Conservation (phyloP, 495 filamentous ascomycete species). For the Penicillium dipodomyicola region DNA sequence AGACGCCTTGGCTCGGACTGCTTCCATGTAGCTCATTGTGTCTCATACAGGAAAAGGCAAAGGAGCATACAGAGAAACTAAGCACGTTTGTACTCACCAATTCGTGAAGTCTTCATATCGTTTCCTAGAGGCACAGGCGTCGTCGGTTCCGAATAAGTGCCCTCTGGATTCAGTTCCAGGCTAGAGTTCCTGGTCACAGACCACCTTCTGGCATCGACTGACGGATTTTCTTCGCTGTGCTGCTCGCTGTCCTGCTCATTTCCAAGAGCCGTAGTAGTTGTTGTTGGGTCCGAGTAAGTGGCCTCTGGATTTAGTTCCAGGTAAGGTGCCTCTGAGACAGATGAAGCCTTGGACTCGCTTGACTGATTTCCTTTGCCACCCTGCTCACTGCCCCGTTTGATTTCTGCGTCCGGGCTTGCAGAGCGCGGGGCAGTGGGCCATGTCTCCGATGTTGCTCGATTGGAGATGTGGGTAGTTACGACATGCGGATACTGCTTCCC, state of each 20-base stretch:
- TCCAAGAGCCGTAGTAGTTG: not conserved
- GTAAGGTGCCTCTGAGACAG: not conserved
- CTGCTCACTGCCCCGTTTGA: not conserved
- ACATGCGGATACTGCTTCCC: not conserved
- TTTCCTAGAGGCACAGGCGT: not conserved
- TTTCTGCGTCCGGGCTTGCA: not conserved
- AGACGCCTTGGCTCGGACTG: not conserved
- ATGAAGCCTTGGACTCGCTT: not conserved
- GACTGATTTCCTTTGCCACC: not conserved
- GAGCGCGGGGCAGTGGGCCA: slow-evolving; percentile 1
- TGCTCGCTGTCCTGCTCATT: not conserved
- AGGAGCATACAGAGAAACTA: not conserved
- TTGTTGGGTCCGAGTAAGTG: not conserved
- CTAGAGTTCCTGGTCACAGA: not conserved
- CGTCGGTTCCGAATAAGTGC: not conserved
- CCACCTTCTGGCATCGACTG: not conserved
- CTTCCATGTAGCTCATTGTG: not conserved
- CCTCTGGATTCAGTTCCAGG: not conserved
- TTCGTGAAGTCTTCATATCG: slow-evolving; percentile 4
- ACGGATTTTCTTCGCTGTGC: not conserved
- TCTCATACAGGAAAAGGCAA: not conserved
- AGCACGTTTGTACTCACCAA: slow-evolving; percentile 29
- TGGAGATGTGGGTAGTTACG: not conserved
- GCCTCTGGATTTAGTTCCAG: not conserved
- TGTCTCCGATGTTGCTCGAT: not conserved